These are phyloP conservation scores for Mucor circinelloides DNA, from an alignment of 371 early-diverging fungal genomes.

Conservation along the genomic window DNA sequence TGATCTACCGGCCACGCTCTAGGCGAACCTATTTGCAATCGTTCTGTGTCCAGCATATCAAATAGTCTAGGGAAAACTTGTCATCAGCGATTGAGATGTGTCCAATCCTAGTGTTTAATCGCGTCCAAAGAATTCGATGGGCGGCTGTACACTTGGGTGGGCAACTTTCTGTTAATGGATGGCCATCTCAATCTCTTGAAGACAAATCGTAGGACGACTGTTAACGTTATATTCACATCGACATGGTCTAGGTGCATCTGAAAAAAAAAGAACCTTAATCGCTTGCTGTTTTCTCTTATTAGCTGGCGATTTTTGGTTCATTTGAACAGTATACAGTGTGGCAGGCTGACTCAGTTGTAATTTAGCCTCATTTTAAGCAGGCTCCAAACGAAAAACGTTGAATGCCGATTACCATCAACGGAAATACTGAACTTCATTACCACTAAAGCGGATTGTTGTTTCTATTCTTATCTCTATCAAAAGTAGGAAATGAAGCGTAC, in stretches of 20 bases:
- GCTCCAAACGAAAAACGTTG: conserved; percentile 40
- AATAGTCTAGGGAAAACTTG: conserved; percentile 38
- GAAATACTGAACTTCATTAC: conserved; percentile 32
- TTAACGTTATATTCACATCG: conserved; percentile 5
- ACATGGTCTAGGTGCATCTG: background rate
- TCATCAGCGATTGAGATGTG: conserved; percentile 28
- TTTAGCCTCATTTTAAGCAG: conserved; percentile 28
- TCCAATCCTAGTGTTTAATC: conserved; percentile 30
- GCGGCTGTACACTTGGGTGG: background rate
- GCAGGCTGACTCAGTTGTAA: conserved; percentile 27
- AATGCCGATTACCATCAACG: conserved; percentile 36
- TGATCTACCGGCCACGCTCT: conserved; percentile 32
- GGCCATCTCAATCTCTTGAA: background rate
- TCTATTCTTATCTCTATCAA: background rate
- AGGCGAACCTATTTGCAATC: conserved; percentile 37
- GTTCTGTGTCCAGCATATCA: conserved; percentile 27
- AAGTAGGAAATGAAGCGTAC: background rate
- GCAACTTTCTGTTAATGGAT: background rate
- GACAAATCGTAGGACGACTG: conserved; percentile 7
- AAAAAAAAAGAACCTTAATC: conserved; percentile 10
- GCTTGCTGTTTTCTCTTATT: conserved; percentile 7
- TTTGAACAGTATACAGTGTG: conserved; percentile 24
- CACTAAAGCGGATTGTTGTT: conserved; percentile 3
- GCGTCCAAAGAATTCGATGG: conserved; percentile 39
- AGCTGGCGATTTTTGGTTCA: conserved; percentile 22